phyloP scores from a whole-genome alignment of 352 stramenopile species.

The Globisporangium sylvaticum region DNA sequence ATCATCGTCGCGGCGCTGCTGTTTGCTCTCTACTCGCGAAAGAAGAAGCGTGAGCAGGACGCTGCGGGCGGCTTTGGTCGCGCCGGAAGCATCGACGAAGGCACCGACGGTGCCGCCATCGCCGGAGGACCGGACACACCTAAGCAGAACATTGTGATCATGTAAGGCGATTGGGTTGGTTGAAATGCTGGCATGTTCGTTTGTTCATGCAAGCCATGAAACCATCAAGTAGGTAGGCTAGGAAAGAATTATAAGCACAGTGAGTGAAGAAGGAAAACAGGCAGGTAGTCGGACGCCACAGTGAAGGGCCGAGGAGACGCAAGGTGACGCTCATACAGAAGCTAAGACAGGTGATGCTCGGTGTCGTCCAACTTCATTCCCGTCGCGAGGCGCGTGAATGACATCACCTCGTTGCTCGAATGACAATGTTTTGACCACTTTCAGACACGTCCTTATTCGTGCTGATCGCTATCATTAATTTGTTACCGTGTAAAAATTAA shows the following conservation, averaged over 20 bases:
- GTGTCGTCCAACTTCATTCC: background rate
- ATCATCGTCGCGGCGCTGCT: constrained; percentile 63
- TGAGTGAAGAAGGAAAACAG: background rate
- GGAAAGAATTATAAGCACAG: constrained; percentile 9
- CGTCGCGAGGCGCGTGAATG: background rate
- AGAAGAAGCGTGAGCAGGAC: constrained; percentile 64
- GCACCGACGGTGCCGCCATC: constrained; percentile 18
- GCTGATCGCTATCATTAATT: background rate
- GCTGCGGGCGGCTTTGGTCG: constrained; percentile 43
- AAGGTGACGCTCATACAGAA: background rate
- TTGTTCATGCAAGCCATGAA: background rate
- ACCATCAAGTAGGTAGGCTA: constrained; percentile 5
- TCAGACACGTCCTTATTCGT: background rate
- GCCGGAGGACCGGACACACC: constrained; percentile 51
- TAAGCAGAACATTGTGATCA: constrained; percentile 75
- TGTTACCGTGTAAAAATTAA: background rate
- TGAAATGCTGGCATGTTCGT: background rate
- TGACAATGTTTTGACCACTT: background rate
- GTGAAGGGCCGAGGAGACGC: no score
- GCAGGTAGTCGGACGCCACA: no score
- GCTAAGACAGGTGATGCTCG: background rate
- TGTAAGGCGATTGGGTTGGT: constrained; percentile 34
- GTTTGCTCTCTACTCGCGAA: constrained; percentile 72
- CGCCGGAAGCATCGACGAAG: constrained; percentile 30
- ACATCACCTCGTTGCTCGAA: background rate